Evolutionary conservation across 169 alveolate species (phyloP), one percentile per base, ranked within the genome.

Genomic region (Cryptosporidium ubiquitum): DNA sequence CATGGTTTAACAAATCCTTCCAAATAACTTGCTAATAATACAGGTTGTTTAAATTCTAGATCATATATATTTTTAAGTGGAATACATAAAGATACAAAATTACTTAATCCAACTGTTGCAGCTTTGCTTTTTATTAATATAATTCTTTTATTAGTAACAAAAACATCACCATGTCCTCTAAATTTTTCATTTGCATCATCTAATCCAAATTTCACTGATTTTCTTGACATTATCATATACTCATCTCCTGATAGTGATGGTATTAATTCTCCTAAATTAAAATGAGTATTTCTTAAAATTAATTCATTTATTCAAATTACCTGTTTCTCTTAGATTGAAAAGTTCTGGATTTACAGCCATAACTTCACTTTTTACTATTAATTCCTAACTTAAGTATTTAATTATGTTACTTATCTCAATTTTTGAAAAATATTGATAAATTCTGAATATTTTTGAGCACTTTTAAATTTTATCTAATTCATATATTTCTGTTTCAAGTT

Each of bases 1-100:
- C 55, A 40, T 18, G 89, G 89, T 44, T 79, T 79, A 61, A 79
- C 74, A 64, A 64, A 61, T 18, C 89, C 89, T 69, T 79, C 47
- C 5, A 79, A 51, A 44, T 79, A 79, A 64, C 89, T 79, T n/a
- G 89, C 79, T 16, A 79, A 29, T 26, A 79, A 40, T 33, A 79
- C 52, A 14, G 89, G 89, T 12, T 79, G 89, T 35, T 79, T 44
- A 64, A 79, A 79, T 58, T 58, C 74, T 3, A 79, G n/a, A 16
- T 60, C 26, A 79, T 79, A 58, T 6, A 79, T 29, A 58, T 79
- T 79, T 29, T 37, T 18, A 2, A 79, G 23, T 7, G 89, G 89
- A 44, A 79, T 51, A 23, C 68, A 58, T 23, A 79, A 33, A 42
- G 89, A 79, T 26, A 57, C 57, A 39, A 79, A 79, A 64, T 79